phyloP scores from a whole-genome alignment of 805 yeast species.

The Blastobotrys chiropterorum region DNA sequence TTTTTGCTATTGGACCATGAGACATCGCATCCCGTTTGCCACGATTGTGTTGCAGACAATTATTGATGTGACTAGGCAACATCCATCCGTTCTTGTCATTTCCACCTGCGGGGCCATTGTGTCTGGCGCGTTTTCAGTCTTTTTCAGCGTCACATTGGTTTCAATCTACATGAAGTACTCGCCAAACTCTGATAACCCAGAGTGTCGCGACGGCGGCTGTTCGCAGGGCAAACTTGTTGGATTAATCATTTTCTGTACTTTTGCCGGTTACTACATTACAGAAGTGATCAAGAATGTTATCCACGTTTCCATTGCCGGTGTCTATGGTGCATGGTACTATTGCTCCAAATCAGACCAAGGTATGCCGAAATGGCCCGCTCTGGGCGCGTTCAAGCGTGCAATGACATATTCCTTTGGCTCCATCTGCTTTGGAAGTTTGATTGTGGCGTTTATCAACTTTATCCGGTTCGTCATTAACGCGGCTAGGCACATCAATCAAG shows the following conservation, averaged over 20 bases:
- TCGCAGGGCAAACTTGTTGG: slow-evolving; percentile 60
- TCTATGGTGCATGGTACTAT: slow-evolving; percentile 90
- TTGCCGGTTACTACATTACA: slow-evolving; percentile 76
- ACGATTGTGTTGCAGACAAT: slow-evolving; percentile 62
- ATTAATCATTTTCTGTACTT: slow-evolving; percentile 62
- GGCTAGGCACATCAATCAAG: slow-evolving; percentile 46
- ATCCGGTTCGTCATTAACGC: slow-evolving; percentile 49
- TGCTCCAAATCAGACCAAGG: slow-evolving; percentile 69
- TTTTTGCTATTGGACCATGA: slow-evolving; percentile 65
- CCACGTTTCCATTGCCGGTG: slow-evolving; percentile 76
- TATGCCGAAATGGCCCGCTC: slow-evolving; percentile 71
- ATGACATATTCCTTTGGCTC: slow-evolving; percentile 85
- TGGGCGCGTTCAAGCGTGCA: slow-evolving; percentile 74
- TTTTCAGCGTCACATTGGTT: slow-evolving; percentile 63
- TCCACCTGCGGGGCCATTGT: slow-evolving; percentile 55
- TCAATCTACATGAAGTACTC: slow-evolving; percentile 75
- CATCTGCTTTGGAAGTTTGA: slow-evolving; percentile 75
- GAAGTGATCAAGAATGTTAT: slow-evolving; percentile 78
- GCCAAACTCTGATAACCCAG: slow-evolving; percentile 33
- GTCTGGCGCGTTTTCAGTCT: slow-evolving; percentile 55
- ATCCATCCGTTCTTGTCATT: slow-evolving; percentile 63
- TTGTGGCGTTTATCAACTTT: slow-evolving; percentile 66
- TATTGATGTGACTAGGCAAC: slow-evolving; percentile 68
- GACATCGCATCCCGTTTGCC: slow-evolving; percentile 66
- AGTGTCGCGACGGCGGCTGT: slow-evolving; percentile 55